These are phyloP conservation scores for Zychaea mexicana DNA, from an alignment of 371 early-diverging fungal species.

Conservation along the genomic window DNA sequence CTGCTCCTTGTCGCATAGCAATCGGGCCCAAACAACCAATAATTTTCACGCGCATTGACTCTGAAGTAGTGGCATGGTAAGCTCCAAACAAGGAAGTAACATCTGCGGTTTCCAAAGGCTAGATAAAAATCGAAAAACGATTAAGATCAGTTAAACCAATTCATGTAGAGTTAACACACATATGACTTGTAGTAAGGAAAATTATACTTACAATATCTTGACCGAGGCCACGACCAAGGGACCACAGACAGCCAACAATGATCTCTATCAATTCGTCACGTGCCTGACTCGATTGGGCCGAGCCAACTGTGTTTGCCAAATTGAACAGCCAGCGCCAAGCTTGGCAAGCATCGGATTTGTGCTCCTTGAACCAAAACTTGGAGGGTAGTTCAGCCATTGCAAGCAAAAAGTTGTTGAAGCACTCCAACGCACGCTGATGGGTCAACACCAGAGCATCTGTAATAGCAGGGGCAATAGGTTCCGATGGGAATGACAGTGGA, in stretches of 20 bases:
- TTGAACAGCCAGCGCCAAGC: constrained; percentile 70
- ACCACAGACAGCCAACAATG: constrained; percentile 75
- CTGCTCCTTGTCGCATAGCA: constrained; percentile 71
- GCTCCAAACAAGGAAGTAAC: constrained; percentile 55
- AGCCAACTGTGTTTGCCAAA: constrained; percentile 42
- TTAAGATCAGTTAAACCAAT: no score
- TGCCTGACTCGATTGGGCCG: constrained; percentile 38
- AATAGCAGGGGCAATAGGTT: constrained; percentile 42
- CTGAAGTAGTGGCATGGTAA: constrained; percentile 41
- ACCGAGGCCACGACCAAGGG: constrained; percentile 68
- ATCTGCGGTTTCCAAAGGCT: constrained; percentile 53
- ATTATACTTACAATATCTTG: constrained; percentile 53
- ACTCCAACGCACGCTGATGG: constrained; percentile 74
- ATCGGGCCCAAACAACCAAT: constrained; percentile 78
- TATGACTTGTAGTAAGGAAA: neutral
- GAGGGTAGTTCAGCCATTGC: constrained; percentile 69
- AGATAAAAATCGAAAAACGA: no score
- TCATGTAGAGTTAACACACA: no score
- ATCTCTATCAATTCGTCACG: constrained; percentile 58
- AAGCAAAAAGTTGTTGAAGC: constrained; percentile 77
- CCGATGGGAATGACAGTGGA: constrained; percentile 50
- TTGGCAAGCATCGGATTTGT: constrained; percentile 51
- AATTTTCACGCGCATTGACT: constrained; percentile 68
- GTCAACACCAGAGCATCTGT: constrained; percentile 54
- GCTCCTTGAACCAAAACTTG: constrained; percentile 69